Evolutionary conservation across 768 basidiomycete species (phyloP).

Genomic region (Dioszegia crocea): DNA sequence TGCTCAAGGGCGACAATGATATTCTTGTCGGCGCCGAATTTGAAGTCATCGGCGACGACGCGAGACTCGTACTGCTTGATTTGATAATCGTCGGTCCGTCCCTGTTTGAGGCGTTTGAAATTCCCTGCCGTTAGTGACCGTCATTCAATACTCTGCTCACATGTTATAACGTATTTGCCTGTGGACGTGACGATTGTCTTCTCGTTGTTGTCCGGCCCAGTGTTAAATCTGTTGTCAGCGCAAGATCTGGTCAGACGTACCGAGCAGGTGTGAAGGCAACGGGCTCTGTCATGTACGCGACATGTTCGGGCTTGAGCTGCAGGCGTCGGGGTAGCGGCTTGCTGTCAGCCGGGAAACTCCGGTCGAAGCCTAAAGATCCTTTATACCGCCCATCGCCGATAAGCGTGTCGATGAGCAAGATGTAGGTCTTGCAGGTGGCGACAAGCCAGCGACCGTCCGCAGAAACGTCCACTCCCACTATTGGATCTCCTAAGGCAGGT

Average conservation of each 20-base stretch:
- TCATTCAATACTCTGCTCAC: slow-evolving; percentile 47
- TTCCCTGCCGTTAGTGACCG: slow-evolving; percentile 56
- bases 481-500: slow-evolving; percentile 90
- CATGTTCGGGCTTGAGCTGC: slow-evolving; percentile 83
- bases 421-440: slow-evolving; percentile 89
- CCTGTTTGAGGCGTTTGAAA: slow-evolving; percentile 91
- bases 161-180: slow-evolving; percentile 86
- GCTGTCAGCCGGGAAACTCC: slow-evolving; percentile 87
- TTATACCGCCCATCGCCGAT: slow-evolving; percentile 85
- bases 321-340: slow-evolving; percentile 87
- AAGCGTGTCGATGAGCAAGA: slow-evolving; percentile 88
- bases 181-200: slow-evolving; percentile 93
- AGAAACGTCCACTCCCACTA: slow-evolving; percentile 88
- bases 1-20: slow-evolving; percentile 95
- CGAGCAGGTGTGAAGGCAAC: slow-evolving; percentile 90
- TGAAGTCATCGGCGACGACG: slow-evolving; percentile 96
- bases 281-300: slow-evolving; percentile 84
- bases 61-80: slow-evolving; percentile 89
- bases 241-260: slow-evolving; percentile 51
- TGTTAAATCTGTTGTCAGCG: slow-evolving; percentile 72
- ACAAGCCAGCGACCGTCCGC: slow-evolving; percentile 91
- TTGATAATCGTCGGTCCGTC: slow-evolving; percentile 83
- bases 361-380: slow-evolving; percentile 81
- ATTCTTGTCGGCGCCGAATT: slow-evolving; percentile 93
- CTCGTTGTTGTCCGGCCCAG: slow-evolving; percentile 79